These are phyloP conservation scores for Pseudogymnoascus sp. DNA, from an alignment of 2,329 filamentous ascomycete genomes.

Conservation along the genomic window DNA sequence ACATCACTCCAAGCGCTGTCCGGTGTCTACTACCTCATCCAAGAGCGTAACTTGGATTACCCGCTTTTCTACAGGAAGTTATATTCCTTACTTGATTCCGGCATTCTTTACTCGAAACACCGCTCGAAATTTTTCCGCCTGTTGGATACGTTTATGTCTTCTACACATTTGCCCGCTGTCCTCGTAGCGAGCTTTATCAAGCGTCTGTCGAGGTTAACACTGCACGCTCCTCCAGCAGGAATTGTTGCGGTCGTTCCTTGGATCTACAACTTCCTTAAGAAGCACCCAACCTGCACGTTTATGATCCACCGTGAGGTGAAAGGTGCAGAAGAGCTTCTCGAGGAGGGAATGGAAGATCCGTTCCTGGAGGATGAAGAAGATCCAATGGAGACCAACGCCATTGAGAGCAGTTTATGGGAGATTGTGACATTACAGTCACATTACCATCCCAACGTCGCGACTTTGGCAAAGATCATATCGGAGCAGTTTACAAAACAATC, in stretches of 20 bases:
- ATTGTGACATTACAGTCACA: constrained; percentile 84
- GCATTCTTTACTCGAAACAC: constrained; percentile 88
- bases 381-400: constrained; percentile 76
- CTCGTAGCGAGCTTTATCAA: constrained; percentile 96
- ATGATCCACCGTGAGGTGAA: constrained; percentile 80
- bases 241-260: constrained; percentile 86
- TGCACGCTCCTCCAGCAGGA: constrained; percentile 84
- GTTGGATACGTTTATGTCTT: constrained; percentile 81
- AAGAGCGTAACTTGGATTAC: constrained; percentile 91
- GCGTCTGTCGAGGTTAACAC: constrained; percentile 71
- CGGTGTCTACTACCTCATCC: constrained; percentile 91
- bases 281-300: constrained; percentile 85
- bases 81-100: constrained; percentile 81
- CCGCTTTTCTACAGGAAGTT: constrained; percentile 89
- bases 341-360: constrained; percentile 60
- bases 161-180: constrained; percentile 83
- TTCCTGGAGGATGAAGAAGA: constrained; percentile 71
- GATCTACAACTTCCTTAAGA: constrained; percentile 90
- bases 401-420: constrained; percentile 94
- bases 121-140: constrained; percentile 89
- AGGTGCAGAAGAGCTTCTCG: constrained; percentile 51
- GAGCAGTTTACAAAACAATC: constrained; percentile 96
- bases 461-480: constrained; percentile 84
- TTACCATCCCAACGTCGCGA: constrained; percentile 95
- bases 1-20: constrained; percentile 82